Conservation (phyloP, 805 yeast genomes). For the Lipomyces spencermartinsiae region DNA sequence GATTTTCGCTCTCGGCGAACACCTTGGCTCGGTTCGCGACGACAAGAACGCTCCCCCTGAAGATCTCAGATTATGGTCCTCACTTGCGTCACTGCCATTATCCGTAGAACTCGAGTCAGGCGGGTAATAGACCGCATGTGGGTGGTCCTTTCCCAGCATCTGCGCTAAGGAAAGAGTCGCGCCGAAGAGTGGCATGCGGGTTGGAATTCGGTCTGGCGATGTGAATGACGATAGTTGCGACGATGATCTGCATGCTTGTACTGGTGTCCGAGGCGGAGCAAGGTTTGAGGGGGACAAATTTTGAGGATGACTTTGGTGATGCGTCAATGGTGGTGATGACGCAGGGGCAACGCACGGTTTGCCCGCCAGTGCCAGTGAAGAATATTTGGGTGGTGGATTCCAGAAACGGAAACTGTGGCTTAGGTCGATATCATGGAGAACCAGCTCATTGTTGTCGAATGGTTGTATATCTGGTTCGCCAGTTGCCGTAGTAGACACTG, state of each 20-base stretch:
- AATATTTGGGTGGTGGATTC: slow-evolving; percentile 13
- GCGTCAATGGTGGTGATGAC: background rate
- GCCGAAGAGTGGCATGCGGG: slow-evolving; percentile 16
- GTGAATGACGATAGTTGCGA: slow-evolving; percentile 19
- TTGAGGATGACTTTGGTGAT: background rate
- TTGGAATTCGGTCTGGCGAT: slow-evolving; percentile 20
- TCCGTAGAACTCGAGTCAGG: background rate
- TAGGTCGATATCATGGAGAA: slow-evolving; percentile 3
- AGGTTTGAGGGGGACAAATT: background rate
- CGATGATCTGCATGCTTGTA: background rate
- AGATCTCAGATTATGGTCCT: background rate
- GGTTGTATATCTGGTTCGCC: background rate
- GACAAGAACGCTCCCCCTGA: background rate
- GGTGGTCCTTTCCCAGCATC: slow-evolving; percentile 4
- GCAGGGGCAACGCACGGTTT: background rate
- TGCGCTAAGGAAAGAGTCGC: slow-evolving; percentile 11
- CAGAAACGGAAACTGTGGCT: slow-evolving; percentile 7
- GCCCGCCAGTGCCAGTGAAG: background rate
- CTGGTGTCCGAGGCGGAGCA: background rate
- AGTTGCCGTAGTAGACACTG: background rate
- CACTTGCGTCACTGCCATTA: background rate
- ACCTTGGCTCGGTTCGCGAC: background rate
- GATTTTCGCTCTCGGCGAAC: background rate
- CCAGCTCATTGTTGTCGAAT: background rate
- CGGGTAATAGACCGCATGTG: slow-evolving; percentile 3